A percentile compares a stretch with the other conserved stretches of the same genome.
Evolutionary conservation across 2,329 filamentous ascomycete species (phyloP).

Genomic region (Diplodia sapinea): DNA sequence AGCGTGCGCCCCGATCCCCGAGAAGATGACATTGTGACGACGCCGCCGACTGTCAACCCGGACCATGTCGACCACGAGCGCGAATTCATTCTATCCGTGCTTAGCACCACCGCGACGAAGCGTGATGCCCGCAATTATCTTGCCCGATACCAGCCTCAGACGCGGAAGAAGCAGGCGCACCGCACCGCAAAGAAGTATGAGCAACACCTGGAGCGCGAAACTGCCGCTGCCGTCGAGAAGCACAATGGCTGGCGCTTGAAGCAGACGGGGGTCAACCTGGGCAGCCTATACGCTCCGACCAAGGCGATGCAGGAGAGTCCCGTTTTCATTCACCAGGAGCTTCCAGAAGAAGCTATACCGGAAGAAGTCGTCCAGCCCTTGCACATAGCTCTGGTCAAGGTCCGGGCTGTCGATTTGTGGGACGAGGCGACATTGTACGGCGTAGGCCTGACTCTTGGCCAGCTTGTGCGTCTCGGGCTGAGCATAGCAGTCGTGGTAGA

Average conservation of each 20-base stretch:
- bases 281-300: constrained; percentile 64
- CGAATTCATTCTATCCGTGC: constrained; percentile 71
- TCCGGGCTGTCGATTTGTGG: constrained; percentile 74
- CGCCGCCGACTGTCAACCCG: neutral
- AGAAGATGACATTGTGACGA: constrained; percentile 9
- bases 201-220: constrained; percentile 3
- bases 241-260: constrained; percentile 46
- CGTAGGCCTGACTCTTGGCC: constrained; percentile 81
- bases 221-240: constrained; percentile 37
- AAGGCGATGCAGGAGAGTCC: constrained; percentile 64
- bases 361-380: constrained; percentile 53
- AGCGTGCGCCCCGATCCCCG: constrained; percentile 29
- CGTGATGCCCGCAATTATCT: constrained; percentile 92
- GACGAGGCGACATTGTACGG: constrained; percentile 72
- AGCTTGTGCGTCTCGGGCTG: constrained; percentile 82
- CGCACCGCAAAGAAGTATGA: constrained; percentile 32
- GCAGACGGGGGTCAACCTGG: constrained; percentile 63
- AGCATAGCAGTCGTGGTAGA: constrained; percentile 84
- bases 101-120: constrained; percentile 89
- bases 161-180: constrained; percentile 34
- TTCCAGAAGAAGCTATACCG: constrained; percentile 44
- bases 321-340: constrained; percentile 62
- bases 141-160: constrained; percentile 66
- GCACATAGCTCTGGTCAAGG: constrained; percentile 85
- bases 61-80: constrained; percentile 31